Base-by-base conservation (phyloP, 768 basidiomycete species). In the Suillus brevipes region DNA sequence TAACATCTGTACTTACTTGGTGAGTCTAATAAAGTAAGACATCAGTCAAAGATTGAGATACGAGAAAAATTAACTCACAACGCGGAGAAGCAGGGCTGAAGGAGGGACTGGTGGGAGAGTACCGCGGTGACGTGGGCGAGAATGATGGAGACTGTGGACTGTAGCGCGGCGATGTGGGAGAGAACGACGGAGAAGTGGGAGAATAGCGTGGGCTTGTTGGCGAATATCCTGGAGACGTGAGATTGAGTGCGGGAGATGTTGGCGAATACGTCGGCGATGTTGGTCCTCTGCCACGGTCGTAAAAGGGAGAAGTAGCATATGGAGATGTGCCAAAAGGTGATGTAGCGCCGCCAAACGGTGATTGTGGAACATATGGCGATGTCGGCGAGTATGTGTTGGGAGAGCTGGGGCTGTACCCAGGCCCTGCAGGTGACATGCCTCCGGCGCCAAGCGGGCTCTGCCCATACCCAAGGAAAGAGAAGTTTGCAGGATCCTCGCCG, bases 61-160 rank as follows among this genome's bases (percentile, higher is more conserved):
- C 49, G 13, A 50, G 49, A 8, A 50, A 25, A 50, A 16, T 25
- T 14, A 14, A 81, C 89, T 80, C 80, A 92, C 90, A 93, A 75
- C 90, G 84, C 13, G 94, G 95, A n/a, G 93, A 94, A n/a, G 92
- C 89, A 28, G 94, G 94, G 68, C 91, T 94, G 82, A 95, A 97
- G 0, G 90, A 92, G 0, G 95, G 95, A 72, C 90, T 92, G 37
- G 94, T 91, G 2, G 94, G 94, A 13, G 93, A 94, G 74, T 94
- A 94, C 2, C 90, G 85, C 16, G 94, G 95, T 3, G 93, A 95
- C 13, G 94, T 94, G 1, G 94, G 95, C 66, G 89, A 91, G 79
- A 92, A 97, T 16, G 91, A 90, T 10, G 95, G 95, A 1, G 92
- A 94, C 66, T 94, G 91, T 0, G 94, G 95, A 66, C 91, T 92